phyloP scores from a whole-genome alignment of 257 asterid species.

The Fraxinus anomala region DNA sequence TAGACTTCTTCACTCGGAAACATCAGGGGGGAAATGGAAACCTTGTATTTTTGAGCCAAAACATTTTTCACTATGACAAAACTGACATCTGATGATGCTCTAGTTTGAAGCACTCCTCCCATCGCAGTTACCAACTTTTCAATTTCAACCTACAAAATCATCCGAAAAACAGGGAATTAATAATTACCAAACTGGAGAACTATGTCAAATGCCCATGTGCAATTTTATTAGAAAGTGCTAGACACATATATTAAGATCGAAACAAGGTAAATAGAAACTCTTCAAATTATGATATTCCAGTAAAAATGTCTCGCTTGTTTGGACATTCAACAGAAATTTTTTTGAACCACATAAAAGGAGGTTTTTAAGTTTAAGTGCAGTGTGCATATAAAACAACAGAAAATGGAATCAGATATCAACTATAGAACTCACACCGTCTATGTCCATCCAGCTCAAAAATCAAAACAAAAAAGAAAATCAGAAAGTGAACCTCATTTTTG shows the following conservation, averaged over 20 bases:
- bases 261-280: not conserved
- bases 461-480: not conserved
- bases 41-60: constrained; percentile 84
- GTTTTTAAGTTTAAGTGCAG: not conserved
- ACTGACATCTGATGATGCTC: constrained; percentile 77
- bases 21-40: constrained; percentile 29
- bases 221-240: not conserved
- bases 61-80: constrained; percentile 91
- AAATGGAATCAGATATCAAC: not conserved
- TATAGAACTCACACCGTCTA: not conserved
- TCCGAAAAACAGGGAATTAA: constrained; percentile 28
- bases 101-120: constrained; percentile 78
- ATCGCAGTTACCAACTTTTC: constrained; percentile 74
- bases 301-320: not conserved
- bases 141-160: constrained; percentile 62
- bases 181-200: not conserved
- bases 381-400: not conserved
- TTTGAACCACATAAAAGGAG: not conserved
- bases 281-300: not conserved
- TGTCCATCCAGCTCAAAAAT: not conserved
- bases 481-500: not conserved
- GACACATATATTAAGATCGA: not conserved
- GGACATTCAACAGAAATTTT: not conserved
- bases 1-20: not conserved
- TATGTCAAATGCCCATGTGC: constrained; percentile 6